Base-by-base conservation (phyloP, 306 rosid genomes). In the Cicer yamashitae region DNA sequence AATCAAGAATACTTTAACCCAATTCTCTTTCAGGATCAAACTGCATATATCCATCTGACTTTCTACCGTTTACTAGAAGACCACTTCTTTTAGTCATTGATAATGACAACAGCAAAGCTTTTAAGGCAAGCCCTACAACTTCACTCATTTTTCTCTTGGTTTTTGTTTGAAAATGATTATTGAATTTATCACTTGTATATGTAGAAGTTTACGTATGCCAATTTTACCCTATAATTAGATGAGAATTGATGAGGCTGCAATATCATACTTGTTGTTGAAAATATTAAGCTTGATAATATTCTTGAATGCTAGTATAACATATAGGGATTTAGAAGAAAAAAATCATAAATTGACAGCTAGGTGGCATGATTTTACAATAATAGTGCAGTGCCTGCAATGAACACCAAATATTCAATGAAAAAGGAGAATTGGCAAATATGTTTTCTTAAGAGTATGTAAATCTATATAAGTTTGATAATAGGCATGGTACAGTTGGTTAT, bases 41-140 rank as follows among this genome's bases (percentile, higher is more conserved):
- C 77, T 90, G 88, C 84, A 80, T 94, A 69, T 90, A 89, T 80
- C 97, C 97, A 12, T 79, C 90, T 65, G 98, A 94, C 84, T 77
- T 94, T 54, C 70, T 90, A 74, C 96, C 98, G 8, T 94, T 94
- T 82, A 94, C 98, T 52, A 89, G 98, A 87, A 91, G 94, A 59
- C 98, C 97, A 47, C 90, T 91, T 79, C 84, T 91, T 81, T 75
- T 94, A 78, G 86, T 94, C 76, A 86, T 94, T 79, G 98, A 94
- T 73, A 87, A 86, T 67, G 93, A 89, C 67, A 79, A 71, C 86
- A 91, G 94, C 86, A 88, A 86, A 71, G 93, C 93, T 80, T 94
- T 90, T 80, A 91, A 91, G 98, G 97, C 85, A 87, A 90, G 93
- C 66, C 58, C 60, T 68, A 53, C 38, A 7, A 15, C 70, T 54